A percentile compares a stretch with the other conserved stretches of the same genome.
These are phyloP conservation scores for Sporothrix sp. DNA, from an alignment of 2,329 filamentous ascomycete species.

Conservation along the genomic window DNA sequence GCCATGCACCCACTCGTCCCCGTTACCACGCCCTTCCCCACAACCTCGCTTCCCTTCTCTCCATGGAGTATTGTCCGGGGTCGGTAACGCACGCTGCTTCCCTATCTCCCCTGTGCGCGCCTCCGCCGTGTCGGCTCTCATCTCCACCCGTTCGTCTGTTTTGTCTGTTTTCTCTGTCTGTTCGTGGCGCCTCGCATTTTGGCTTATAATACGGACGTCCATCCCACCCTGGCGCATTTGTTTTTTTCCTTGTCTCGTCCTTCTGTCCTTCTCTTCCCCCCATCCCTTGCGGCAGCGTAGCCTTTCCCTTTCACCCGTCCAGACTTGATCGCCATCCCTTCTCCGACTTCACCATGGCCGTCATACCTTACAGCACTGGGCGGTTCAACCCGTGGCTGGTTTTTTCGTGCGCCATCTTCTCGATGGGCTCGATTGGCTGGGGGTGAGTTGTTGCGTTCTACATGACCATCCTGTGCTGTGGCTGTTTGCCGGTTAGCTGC, in stretches of 20 bases:
- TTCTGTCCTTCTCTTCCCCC: neutral
- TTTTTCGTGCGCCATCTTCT: conserved; percentile 14
- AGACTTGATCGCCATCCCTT: neutral
- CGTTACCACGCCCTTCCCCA: conserved; percentile 1
- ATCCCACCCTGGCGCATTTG: neutral
- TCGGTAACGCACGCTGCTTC: too few relatives aligned
- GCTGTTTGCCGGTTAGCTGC: too few relatives aligned
- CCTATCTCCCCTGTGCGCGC: neutral
- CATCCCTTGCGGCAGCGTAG: too few relatives aligned
- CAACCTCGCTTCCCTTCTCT: neutral
- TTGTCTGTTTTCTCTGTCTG: neutral
- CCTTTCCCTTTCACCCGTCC: neutral
- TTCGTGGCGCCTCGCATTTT: neutral
- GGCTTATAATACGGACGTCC: neutral
- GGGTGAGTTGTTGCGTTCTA: conserved; percentile 9
- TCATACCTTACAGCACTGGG: neutral
- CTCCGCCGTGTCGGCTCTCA: neutral
- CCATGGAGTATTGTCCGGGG: conserved; percentile 2
- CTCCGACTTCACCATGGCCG: neutral
- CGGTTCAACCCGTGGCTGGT: conserved; percentile 14
- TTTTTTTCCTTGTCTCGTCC: neutral
- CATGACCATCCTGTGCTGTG: neutral
- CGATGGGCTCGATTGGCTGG: conserved; percentile 16
- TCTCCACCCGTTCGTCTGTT: neutral
- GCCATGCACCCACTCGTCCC: neutral